Evolutionary conservation across 176 grass and related monocot species (phyloP), one percentile per base, ranked within the genome.

Genomic region (Puya raimondii): DNA sequence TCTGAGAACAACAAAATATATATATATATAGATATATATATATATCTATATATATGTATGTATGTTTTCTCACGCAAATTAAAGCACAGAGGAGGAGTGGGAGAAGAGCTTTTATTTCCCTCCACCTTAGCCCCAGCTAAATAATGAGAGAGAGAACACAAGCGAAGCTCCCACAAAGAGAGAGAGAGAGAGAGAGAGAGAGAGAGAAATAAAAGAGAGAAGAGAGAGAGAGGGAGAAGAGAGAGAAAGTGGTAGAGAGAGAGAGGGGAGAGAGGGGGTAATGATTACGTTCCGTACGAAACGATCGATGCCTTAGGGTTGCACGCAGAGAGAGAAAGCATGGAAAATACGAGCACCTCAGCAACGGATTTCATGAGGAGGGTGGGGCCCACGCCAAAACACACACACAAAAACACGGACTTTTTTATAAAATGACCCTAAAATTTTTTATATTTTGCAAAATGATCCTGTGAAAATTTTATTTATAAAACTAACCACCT

Each of bases 221-320:
- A 42, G 33, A 42, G 33, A 56, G 16, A 56, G 16, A 56, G 18
- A 58, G 13, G 12, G 33, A 42, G 33, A 26, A 26, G 25, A 42
- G 33, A 56, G 16, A 56, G 14, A 22, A 18, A 61, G 4, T 20
- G 1, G n/a, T n/a, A 61, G 17, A 61, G n/a, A 10, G 56, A 21
- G 56, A 59, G 13, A 21, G 12, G 6, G 56, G 20, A 18, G 56
- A 58, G 9, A 48, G 58, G 11, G 18, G 58, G 1, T 17, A 67
- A 67, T 67, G 65, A 67, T 67, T 67, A 67, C 65, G 16, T 47
- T 49, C 65, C 25, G 65, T 67, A 67, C 65, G 14, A 67, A 47
- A 49, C 65, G 12, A 67, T 67, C 33, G 65, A 67, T 67, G 65
- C 11, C 25, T 67, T 67, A 47, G 65, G 65, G 29, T 67, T 67